phyloP scores from a whole-genome alignment of 2,329 filamentous ascomycete species.

The Aspergillus sp. region DNA sequence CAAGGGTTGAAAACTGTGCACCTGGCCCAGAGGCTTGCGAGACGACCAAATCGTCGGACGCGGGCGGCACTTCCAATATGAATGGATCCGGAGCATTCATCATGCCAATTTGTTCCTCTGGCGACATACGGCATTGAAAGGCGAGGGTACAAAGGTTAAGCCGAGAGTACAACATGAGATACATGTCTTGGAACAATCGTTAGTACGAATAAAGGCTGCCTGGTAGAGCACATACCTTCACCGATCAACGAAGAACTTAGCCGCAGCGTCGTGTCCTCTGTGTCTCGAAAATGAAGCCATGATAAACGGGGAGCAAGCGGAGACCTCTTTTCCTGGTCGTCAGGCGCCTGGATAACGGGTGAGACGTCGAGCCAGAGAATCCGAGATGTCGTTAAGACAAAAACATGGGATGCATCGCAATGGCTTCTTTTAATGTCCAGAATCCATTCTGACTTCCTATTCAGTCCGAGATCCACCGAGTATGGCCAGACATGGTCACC shows the following conservation, averaged over 20 bases:
- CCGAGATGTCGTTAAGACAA: slow-evolving; percentile 45
- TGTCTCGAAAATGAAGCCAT: slow-evolving; percentile 47
- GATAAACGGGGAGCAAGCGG: slow-evolving; percentile 33
- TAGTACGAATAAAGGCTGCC: slow-evolving; percentile 2
- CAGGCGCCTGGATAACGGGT: slow-evolving; percentile 15
- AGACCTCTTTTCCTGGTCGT: slow-evolving; percentile 12
- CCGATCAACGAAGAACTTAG: slow-evolving; percentile 24
- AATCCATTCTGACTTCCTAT: slow-evolving; percentile 42
- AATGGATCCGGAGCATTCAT: slow-evolving; percentile 25
- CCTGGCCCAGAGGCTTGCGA: slow-evolving; percentile 3
- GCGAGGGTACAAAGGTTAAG: slow-evolving; percentile 24
- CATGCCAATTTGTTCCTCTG: slow-evolving; percentile 12
- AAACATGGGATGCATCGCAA: slow-evolving; percentile 34
- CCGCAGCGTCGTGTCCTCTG: slow-evolving; percentile 44
- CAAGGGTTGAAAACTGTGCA: slow-evolving; percentile 20
- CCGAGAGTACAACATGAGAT: slow-evolving; percentile 33
- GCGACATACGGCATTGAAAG: slow-evolving; percentile 22
- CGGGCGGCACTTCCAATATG: slow-evolving; percentile 19
- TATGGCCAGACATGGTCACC: slow-evolving; percentile 16
- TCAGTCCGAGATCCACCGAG: slow-evolving; percentile 28
- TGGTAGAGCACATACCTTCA: slow-evolving; percentile 18
- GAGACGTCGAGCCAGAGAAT: slow-evolving; percentile 38
- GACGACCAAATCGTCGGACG: slow-evolving; percentile 6
- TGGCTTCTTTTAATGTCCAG: slow-evolving; percentile 43
- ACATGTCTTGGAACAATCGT: slow-evolving; percentile 21